Percentiles rank a stretch among this genome's conserved stretches.
Evolutionary conservation across 116 monocot genomes (phyloP).

Genomic region (Cymodocea nodosa): DNA sequence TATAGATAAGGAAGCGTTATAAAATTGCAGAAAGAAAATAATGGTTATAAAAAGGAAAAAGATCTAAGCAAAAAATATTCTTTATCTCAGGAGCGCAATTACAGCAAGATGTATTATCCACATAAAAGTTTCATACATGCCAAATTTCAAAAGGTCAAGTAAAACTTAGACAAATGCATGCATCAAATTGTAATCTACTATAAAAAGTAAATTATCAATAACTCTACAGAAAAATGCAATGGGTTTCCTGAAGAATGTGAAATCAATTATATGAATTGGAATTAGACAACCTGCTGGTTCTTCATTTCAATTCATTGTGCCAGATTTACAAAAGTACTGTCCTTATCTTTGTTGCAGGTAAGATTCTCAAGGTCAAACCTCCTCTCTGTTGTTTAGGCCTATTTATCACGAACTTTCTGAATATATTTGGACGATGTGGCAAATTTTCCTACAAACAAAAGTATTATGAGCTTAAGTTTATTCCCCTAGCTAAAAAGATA

Average conservation of each 20-base stretch:
- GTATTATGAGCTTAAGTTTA: neutral
- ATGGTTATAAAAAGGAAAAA: too few species aligned
- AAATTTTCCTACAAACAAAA: constrained; percentile 1
- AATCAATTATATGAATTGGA: neutral
- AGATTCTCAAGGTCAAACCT: neutral
- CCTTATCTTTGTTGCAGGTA: neutral
- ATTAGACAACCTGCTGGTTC: constrained; percentile 6
- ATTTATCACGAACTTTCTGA: neutral
- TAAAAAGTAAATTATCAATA: neutral
- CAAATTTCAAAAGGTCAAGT: neutral
- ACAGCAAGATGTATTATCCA: too few species aligned
- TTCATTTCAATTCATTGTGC: constrained; percentile 16
- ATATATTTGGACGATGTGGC: neutral
- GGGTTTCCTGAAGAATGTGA: neutral
- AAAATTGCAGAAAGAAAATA: too few species aligned
- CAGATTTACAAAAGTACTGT: neutral
- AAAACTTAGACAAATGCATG: neutral
- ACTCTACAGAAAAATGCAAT: too few species aligned
- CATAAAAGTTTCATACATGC: neutral
- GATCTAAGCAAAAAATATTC: too few species aligned
- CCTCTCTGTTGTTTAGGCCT: too few species aligned
- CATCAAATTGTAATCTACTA: too few species aligned
- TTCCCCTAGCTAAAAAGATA: neutral
- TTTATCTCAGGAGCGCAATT: too few species aligned
- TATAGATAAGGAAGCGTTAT: too few species aligned